Evolutionary conservation across 495 filamentous ascomycete genomes (phyloP).

Genomic region (Penicillium bovifimosum): DNA sequence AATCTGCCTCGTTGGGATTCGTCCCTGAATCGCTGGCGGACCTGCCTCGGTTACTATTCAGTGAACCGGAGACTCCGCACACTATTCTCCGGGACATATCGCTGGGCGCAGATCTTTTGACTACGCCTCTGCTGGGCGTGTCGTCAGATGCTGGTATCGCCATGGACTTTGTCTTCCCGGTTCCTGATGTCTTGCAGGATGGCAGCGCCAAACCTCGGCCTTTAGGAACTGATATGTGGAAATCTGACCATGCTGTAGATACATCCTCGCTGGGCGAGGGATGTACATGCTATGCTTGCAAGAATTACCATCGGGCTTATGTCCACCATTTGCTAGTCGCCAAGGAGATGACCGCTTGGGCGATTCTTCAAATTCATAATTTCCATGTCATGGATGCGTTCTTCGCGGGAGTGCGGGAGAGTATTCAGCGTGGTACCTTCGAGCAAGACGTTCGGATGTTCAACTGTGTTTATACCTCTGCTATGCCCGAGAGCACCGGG

Average conservation of each 20-base stretch:
- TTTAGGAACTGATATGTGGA: conserved; percentile 76
- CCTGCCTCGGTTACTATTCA: conserved; percentile 69
- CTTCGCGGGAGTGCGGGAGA: conserved; percentile 62
- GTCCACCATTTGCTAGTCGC: conserved; percentile 79
- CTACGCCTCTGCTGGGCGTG: conserved; percentile 63
- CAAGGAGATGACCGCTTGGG: conserved; percentile 96
- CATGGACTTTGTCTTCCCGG: conserved; percentile 71
- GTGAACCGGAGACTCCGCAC: conserved; percentile 62
- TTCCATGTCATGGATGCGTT: conserved; percentile 64
- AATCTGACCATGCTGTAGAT: conserved; percentile 47
- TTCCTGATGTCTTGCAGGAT: conserved; percentile 19
- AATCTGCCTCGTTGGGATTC: conserved; percentile 60
- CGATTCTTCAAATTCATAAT: conserved; percentile 88
- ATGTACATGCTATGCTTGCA: conserved; percentile 83
- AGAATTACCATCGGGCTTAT: conserved; percentile 77
- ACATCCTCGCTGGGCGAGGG: conserved; percentile 49
- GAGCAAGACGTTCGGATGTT: conserved; percentile 56
- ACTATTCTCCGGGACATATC: conserved; percentile 66
- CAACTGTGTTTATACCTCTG: conserved; percentile 52
- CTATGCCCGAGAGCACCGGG: conserved; percentile 67
- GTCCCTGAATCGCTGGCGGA: conserved; percentile 50
- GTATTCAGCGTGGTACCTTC: conserved; percentile 57
- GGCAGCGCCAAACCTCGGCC: conserved; percentile 29
- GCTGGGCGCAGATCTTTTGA: conserved; percentile 75
- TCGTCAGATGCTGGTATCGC: conserved; percentile 84